Evolutionary conservation across 1,284 basidiomycete genomes (phyloP), one percentile per base, ranked within the genome.

Genomic region (Schizophyllum amplum): DNA sequence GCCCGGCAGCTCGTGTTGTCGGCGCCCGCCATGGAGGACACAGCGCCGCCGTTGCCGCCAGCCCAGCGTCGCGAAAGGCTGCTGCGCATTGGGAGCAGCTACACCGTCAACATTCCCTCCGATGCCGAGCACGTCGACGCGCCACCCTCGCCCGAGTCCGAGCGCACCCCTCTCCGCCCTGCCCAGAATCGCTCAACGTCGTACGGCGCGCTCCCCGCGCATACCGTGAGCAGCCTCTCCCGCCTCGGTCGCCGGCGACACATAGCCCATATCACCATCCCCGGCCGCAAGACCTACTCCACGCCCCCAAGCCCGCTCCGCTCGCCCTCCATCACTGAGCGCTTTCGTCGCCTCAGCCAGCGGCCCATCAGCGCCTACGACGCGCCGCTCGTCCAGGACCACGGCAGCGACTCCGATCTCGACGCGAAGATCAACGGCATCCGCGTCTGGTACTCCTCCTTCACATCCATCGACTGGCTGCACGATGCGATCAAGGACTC

Each of bases 401-500:
- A 65, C 21, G 69, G 71, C 54, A 67, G 71, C 17, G 77, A 77
- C 22, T 68, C 75, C 20, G 82, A 81, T 52, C 72, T 81, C 22
- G 84, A 86, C 62, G 79, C 84, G 50, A 81, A 81, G 64, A 84
- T 85, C 48, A 95, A 95, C 62, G 93, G 93, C 26, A 85, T 91
- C 53, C 86, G 93, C 42, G 91, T 95, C 25, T 96, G 93, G 93
- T 95, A 94, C 70, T 87, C 89, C 46, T 92, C 85, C 9, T 93
- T 86, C 72, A 83, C 85, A 1, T 87, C 86, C 47, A 84, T 92
- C 59, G 93, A 95, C 69, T 95, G 93, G 93, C 76, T 96, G 53
- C 93, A 96, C 66, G 93, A 96, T 72, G 82, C 90, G 33, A 94
- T 95, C 75, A 94, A 95, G 69, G 92, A 94, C 65, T 91, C 91